phyloP scores from a whole-genome alignment of 805 yeast species.

The Saturnispora saitoi region DNA sequence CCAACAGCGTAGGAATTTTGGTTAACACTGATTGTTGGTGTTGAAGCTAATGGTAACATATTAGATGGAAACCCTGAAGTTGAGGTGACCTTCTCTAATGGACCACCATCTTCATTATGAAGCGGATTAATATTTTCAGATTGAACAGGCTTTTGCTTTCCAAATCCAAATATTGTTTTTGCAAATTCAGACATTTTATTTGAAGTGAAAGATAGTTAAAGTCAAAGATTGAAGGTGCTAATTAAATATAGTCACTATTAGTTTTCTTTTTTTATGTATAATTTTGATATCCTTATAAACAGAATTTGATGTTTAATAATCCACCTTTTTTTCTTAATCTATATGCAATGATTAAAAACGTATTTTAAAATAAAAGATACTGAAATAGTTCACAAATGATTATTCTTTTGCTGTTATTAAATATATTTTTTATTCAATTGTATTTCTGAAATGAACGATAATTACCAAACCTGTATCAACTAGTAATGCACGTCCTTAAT shows the following conservation, averaged over 20 bases:
- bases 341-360: background rate
- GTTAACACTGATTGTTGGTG: constrained; percentile 65
- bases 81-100: constrained; percentile 8
- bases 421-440: background rate
- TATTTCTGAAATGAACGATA: background rate
- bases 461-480: background rate
- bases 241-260: too few relatives aligned
- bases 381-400: background rate
- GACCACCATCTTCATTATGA: constrained; percentile 11
- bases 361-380: background rate
- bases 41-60: constrained; percentile 39
- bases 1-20: constrained; percentile 60
- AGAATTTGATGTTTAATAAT: background rate
- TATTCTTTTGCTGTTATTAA: background rate
- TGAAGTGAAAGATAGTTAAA: background rate
- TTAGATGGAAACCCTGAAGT: constrained; percentile 25
- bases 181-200: constrained; percentile 21
- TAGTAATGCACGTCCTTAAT: background rate
- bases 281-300: background rate
- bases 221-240: background rate
- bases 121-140: constrained; percentile 9
- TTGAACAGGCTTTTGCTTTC: constrained; percentile 9
- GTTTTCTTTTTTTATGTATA: background rate
- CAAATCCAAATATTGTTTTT: constrained; percentile 19
- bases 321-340: background rate